Percentiles rank a stretch among this genome's conserved stretches.
Evolutionary conservation across 768 basidiomycete genomes (phyloP).

Genomic region (Glaciozyma martinii): DNA sequence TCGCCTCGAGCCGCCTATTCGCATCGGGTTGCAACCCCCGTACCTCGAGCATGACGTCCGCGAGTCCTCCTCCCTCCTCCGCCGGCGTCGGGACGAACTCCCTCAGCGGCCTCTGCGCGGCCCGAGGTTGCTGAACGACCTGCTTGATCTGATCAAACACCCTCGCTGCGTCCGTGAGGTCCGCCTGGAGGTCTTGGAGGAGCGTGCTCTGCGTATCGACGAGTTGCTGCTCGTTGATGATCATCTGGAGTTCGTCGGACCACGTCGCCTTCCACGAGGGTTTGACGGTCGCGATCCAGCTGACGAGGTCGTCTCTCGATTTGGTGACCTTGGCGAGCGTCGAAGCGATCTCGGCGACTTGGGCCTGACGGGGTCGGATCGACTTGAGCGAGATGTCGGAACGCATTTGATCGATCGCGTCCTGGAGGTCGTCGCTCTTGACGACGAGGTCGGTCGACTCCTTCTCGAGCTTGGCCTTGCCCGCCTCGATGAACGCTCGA

Average conservation of each 20-base stretch:
- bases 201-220: constrained; percentile 87
- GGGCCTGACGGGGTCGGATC: constrained; percentile 65
- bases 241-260: constrained; percentile 90
- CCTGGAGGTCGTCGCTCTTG: constrained; percentile 84
- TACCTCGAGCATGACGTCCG: constrained; percentile 81
- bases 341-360: constrained; percentile 49
- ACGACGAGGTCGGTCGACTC: constrained; percentile 84
- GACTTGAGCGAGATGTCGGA: constrained; percentile 86
- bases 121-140: constrained; percentile 57
- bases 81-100: constrained; percentile 41
- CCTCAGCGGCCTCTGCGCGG: constrained; percentile 42
- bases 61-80: neutral
- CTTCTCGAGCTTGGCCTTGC: constrained; percentile 80
- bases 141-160: constrained; percentile 87
- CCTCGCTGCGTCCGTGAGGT: constrained; percentile 77
- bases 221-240: constrained; percentile 95
- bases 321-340: constrained; percentile 64
- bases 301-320: constrained; percentile 60
- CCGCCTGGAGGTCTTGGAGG: constrained; percentile 74
- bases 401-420: constrained; percentile 76
- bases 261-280: constrained; percentile 99
- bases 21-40: constrained; percentile 72
- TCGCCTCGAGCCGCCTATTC: constrained; percentile 77
- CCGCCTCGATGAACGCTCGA: constrained; percentile 77
- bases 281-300: constrained; percentile 78